phyloP scores from a whole-genome alignment of 2,329 filamentous ascomycete genomes.

The Fusarium torulosum region DNA sequence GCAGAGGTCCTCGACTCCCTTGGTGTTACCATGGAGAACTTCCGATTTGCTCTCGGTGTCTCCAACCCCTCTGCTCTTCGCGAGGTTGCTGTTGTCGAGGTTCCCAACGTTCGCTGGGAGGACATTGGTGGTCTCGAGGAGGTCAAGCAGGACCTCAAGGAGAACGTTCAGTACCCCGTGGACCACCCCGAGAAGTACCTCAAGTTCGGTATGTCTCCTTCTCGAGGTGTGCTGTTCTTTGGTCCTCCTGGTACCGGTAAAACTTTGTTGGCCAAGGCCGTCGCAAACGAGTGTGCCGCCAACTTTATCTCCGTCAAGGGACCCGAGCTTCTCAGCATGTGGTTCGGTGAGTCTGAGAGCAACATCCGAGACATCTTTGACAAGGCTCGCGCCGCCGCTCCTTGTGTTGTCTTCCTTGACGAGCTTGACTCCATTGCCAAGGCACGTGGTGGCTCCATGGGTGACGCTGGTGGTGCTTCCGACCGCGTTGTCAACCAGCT shows the following conservation, averaged over 20 bases:
- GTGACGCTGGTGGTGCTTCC: constrained; percentile 96
- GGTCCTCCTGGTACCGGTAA: constrained; percentile 99
- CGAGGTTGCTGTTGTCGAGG: constrained; percentile 98
- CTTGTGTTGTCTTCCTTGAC: constrained; percentile 98
- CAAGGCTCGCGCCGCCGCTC: constrained; percentile 97
- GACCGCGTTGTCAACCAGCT: constrained; percentile 99
- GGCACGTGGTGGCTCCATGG: constrained; percentile 95
- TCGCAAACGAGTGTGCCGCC: constrained; percentile 98
- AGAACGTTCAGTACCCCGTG: constrained; percentile 98
- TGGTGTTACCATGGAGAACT: constrained; percentile 99
- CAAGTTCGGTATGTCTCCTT: constrained; percentile 98
- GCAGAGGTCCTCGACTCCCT: constrained; percentile 98
- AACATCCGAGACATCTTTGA: constrained; percentile 99
- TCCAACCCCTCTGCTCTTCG: constrained; percentile 99
- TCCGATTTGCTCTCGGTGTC: constrained; percentile 97
- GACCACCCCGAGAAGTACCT: constrained; percentile 99
- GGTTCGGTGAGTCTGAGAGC: constrained; percentile 99
- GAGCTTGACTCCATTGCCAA: constrained; percentile 99
- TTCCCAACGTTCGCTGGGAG: constrained; percentile 99
- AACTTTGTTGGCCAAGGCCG: constrained; percentile 98
- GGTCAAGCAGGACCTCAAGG: constrained; percentile 99
- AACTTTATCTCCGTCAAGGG: constrained; percentile 99
- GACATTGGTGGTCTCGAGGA: constrained; percentile 98
- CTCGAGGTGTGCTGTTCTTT: constrained; percentile 98
- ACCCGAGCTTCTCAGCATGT: constrained; percentile 98